Evolutionary conservation across 345 rosid species (phyloP).

Genomic region (Acer campestre): DNA sequence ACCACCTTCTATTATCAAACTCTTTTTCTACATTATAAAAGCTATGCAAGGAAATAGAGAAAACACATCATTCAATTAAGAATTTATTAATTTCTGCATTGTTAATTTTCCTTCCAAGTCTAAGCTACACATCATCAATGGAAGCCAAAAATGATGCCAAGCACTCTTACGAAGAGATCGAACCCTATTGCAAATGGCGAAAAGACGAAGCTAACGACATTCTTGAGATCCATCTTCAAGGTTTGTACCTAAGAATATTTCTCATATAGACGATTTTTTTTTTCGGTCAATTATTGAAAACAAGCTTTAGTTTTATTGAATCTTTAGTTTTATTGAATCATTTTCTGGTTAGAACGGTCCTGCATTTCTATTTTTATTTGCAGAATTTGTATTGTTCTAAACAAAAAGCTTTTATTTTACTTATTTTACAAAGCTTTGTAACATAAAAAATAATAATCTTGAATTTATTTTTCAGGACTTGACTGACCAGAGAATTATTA

Average conservation of each 20-base stretch:
- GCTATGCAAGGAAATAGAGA: not conserved
- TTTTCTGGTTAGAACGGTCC: too few relatives aligned
- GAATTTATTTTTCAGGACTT: too few relatives aligned
- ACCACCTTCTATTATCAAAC: not conserved
- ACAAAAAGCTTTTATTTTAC: too few relatives aligned
- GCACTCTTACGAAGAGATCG: constrained; percentile 40
- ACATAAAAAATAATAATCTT: too few relatives aligned
- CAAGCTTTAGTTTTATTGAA: too few relatives aligned
- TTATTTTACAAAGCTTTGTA: too few relatives aligned
- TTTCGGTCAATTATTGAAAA: too few relatives aligned
- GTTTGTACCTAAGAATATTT: constrained; percentile 20
- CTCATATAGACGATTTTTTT: not conserved
- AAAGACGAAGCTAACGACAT: constrained; percentile 28
- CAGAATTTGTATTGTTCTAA: too few relatives aligned
- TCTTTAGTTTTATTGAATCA: too few relatives aligned
- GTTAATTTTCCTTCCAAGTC: not conserved
- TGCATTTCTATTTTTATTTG: too few relatives aligned
- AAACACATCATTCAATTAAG: not conserved
- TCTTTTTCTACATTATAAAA: not conserved
- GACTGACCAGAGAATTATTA: too few relatives aligned
- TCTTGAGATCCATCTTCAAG: constrained; percentile 48
- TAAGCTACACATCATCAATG: not conserved
- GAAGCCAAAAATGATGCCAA: not conserved
- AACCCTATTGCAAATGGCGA: constrained; percentile 53
- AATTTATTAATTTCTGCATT: not conserved